Evolutionary conservation across 805 yeast species (phyloP), one percentile per base, ranked within the genome.

Genomic region (Candida lessepsii): DNA sequence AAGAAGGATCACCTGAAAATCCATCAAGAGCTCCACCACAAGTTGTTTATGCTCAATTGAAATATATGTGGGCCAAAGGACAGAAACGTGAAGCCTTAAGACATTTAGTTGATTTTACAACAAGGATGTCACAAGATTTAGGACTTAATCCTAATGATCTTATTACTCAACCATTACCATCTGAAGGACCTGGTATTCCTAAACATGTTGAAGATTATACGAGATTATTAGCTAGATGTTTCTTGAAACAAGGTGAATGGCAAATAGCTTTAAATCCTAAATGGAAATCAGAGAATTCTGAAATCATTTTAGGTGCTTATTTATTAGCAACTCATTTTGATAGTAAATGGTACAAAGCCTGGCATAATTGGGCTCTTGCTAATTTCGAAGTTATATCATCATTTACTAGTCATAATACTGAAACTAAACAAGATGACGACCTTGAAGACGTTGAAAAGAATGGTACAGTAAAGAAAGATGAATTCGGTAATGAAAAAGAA

Each of bases 331-430:
- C 99, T 0, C 96, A 90, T 58, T 91, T 93, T 61, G 97, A 93
- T 58, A 73, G 78, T 25, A 76, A 78, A 17, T 93, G 99, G 96
- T 93, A 93, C 56, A 93, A 95, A 57, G 99, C 98, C 13, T 95
- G 99, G 99, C 99, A 93, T 59, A 91, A 89, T 56, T 93, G 99
- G 99, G 99, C 99, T 0, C 70, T 95, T 56, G 97, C 98, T 1
- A 93, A 95, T 61, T 93, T 90, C 58, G 97, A 93, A 57, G 98
- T 91, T 1, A 84, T 91, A 15, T 84, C 96, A 0, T 70, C 83
- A 19, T 65, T 73, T 54, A 57, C 64, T 2, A 48, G 60, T 26
- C 67, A 60, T 41, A 60, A 52, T 39, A 51, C 48, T 14, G 52
- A 52, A 23, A 44, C 43, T n/a, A 61, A 53, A 11, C 52, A 59